A percentile compares a stretch with the other conserved stretches of the same genome.
Evolutionary conservation across 192 early-diverging fungal genomes (phyloP).

Genomic region (Rhizoclosmatium sp.): DNA sequence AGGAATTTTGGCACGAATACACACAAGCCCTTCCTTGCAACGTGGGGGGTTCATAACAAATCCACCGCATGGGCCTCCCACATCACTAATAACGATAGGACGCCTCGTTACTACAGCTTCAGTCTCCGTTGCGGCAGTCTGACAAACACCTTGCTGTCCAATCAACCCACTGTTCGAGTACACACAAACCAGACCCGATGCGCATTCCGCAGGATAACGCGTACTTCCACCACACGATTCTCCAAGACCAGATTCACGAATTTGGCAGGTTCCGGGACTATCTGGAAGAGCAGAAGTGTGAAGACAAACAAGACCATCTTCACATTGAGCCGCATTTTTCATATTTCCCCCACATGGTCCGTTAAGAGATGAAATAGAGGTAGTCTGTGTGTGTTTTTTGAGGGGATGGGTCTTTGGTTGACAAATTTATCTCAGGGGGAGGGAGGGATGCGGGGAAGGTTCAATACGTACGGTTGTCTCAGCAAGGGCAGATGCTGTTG

Average conservation of each 20-base stretch:
- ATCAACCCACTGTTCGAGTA: not conserved
- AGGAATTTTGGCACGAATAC: not conserved
- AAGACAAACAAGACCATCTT: conserved; percentile 15
- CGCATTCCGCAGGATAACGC: conserved; percentile 11
- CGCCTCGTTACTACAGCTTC: not conserved
- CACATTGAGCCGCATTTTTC: not conserved
- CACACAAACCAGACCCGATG: conserved; percentile 24
- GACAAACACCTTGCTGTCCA: not conserved
- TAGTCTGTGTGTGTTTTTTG: too few relatives aligned
- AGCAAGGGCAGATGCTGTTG: not conserved
- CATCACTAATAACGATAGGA: not conserved
- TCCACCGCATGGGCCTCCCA: conserved; percentile 26
- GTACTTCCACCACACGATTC: conserved; percentile 9
- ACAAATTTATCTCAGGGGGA: too few relatives aligned
- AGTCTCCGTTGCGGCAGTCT: not conserved
- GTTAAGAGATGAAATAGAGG: not conserved
- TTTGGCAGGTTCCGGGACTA: conserved; percentile 16
- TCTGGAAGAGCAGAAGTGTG: not conserved
- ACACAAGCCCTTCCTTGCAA: conserved; percentile 27
- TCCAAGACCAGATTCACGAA: not conserved
- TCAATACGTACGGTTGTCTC: not conserved
- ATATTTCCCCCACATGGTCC: conserved; percentile 24
- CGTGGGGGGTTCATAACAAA: conserved; percentile 22
- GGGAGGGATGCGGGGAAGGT: too few relatives aligned
- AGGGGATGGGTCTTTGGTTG: too few relatives aligned